Conservation (phyloP, 225 moss, liverwort and hornwort genomes). For the Climacium dendroides region DNA sequence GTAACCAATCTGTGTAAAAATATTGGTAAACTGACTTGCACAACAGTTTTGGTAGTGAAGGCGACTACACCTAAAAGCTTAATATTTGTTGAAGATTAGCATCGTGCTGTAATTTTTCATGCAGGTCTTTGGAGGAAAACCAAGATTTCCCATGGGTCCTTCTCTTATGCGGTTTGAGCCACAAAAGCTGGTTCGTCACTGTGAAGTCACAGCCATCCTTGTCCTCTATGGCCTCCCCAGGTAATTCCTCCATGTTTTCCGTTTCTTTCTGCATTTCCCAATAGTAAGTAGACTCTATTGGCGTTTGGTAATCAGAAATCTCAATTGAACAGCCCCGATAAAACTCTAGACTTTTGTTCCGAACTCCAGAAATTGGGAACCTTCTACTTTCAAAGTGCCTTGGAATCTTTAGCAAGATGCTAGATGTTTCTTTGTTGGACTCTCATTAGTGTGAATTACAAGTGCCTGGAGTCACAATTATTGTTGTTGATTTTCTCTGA, state of each 20-base stretch:
- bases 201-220: slow-evolving; percentile 52
- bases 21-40: not conserved
- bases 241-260: not conserved
- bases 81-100: not conserved
- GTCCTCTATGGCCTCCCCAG: slow-evolving; percentile 60
- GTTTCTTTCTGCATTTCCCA: not conserved
- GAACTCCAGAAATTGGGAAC: not conserved
- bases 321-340: too few relatives aligned
- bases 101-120: not conserved
- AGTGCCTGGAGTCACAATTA: not conserved
- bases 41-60: not conserved
- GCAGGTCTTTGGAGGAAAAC: slow-evolving; percentile 28
- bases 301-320: too few relatives aligned
- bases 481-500: not conserved
- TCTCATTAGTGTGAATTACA: not conserved
- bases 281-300: too few relatives aligned
- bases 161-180: slow-evolving; percentile 11
- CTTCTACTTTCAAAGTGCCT: not conserved
- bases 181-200: slow-evolving; percentile 23
- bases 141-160: not conserved
- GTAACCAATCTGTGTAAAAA: not conserved
- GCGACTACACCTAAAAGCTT: not conserved
- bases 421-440: not conserved
- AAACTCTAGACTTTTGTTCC: too few relatives aligned
- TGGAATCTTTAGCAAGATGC: not conserved